Evolutionary conservation across 2,329 filamentous ascomycete species (phyloP).

Genomic region (Delphinella strobiligena): DNA sequence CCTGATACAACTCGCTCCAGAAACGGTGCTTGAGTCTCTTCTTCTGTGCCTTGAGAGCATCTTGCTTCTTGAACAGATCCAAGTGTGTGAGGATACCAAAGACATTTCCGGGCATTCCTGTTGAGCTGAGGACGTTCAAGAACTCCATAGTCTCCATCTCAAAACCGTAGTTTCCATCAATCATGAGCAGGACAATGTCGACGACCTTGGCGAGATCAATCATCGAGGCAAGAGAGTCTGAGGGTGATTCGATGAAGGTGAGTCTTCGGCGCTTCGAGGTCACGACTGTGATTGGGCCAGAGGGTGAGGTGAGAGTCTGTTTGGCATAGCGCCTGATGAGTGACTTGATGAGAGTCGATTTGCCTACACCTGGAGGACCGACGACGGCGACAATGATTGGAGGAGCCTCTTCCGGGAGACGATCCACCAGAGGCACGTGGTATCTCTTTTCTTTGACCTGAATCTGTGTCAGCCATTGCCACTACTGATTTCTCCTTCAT

Average conservation of each 20-base stretch:
- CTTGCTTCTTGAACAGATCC: conserved; percentile 89
- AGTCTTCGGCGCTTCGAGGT: conserved; percentile 91
- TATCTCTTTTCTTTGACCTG: conserved; percentile 90
- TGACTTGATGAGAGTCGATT: conserved; percentile 91
- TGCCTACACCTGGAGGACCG: conserved; percentile 85
- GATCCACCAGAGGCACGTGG: conserved; percentile 92
- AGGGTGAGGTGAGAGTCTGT: conserved; percentile 79
- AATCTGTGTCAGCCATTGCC: conserved; percentile 3
- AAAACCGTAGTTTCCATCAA: conserved; percentile 96
- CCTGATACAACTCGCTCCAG: conserved; percentile 95
- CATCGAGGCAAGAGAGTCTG: conserved; percentile 84
- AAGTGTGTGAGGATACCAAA: conserved; percentile 95
- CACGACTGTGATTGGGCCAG: conserved; percentile 87
- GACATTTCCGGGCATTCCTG: conserved; percentile 96
- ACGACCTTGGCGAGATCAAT: conserved; percentile 95
- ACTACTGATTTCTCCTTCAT: neutral
- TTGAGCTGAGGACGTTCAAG: conserved; percentile 80
- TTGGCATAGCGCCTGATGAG: conserved; percentile 91
- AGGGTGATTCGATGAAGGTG: conserved; percentile 95
- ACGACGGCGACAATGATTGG: conserved; percentile 89
- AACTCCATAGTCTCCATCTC: conserved; percentile 99
- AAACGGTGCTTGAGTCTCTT: conserved; percentile 91
- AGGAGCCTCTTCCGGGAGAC: conserved; percentile 87
- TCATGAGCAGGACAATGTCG: conserved; percentile 94
- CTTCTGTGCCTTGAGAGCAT: conserved; percentile 83